Base-by-base conservation (phyloP, 2,329 filamentous ascomycete genomes). In the Aspergillus hortae region DNA sequence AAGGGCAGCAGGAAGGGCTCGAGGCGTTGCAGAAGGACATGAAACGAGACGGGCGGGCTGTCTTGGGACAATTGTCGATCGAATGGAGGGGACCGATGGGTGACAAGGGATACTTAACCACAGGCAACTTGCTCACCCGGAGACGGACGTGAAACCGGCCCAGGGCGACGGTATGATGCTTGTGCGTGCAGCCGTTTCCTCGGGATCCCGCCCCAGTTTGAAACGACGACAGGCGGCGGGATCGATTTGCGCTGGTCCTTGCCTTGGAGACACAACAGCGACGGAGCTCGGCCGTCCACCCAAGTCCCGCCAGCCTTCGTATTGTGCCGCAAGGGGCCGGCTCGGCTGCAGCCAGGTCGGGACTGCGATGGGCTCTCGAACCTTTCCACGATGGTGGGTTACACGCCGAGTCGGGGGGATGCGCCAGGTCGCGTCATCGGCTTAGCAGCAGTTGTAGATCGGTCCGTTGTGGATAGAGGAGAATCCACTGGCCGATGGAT, bases 1-100 rank as follows among this genome's bases (percentile, higher is more conserved):
- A 75, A 48, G 71, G 70, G 4, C 67, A 70, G n/a, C 66, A 73
- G 40, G 72, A 76, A 38, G 71, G 71, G 6, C 57, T 77, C 27
- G 85, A 87, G 54, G 80, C 80, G 9, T 54, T 74, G 10, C 69
- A 71, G 36, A 74, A 73, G 53, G 75, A 77, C 46, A 75, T 83
- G 57, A 75, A 73, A 38, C 71, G 73, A 32, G 73, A 76, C 55
- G 74, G 75, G 15, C 76, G 79, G 55, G 75, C 88, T 35, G 77
- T 86, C 17, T 84, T 97, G 66, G 92, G 92, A 4, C 85, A 94
- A 56, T 72, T 97, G 59, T 87, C 86, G 41, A 88, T 97, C 53
- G 87, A 90, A 49, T 99, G 94, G 94, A 81, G 89, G 57, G 88
- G 88, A 35, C 83, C 89, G 56, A 92, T 96, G 87, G 94, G 94